Evolutionary conservation across 129 eudicot genomes (phyloP).

Genomic region (Deinandra increscens): DNA sequence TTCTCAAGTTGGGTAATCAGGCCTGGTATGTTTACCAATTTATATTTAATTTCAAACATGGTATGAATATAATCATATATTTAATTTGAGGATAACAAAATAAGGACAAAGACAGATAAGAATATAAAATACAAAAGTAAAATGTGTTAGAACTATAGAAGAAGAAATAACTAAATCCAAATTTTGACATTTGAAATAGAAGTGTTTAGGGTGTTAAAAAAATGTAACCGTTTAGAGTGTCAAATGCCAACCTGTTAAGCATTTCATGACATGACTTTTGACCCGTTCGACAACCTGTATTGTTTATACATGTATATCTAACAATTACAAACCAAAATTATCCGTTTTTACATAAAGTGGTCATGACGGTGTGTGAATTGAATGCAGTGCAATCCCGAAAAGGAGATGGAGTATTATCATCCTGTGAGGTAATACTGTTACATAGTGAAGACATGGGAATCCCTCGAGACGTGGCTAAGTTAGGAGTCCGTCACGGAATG

Average conservation of each 20-base stretch:
- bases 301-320: not conserved
- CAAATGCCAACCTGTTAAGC: not conserved
- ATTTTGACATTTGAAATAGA: not conserved
- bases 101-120: not conserved
- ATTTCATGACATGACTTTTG: not conserved
- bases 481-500: constrained; percentile 95
- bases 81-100: not conserved
- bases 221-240: not conserved
- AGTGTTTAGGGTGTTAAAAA: not conserved
- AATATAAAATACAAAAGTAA: not conserved
- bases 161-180: not conserved
- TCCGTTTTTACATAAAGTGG: not conserved
- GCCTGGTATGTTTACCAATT: constrained; percentile 62
- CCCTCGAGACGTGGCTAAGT: constrained; percentile 86
- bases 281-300: not conserved
- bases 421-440: constrained; percentile 84
- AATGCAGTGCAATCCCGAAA: constrained; percentile 75
- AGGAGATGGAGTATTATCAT: constrained; percentile 74
- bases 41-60: not conserved
- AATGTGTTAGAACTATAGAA: not conserved
- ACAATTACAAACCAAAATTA: not conserved
- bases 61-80: not conserved
- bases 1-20: constrained; percentile 93
- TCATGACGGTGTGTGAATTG: not conserved
- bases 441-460: constrained; percentile 99